phyloP scores from a whole-genome alignment of 495 filamentous ascomycete genomes.

The Aspergillus carlsbadensis region DNA sequence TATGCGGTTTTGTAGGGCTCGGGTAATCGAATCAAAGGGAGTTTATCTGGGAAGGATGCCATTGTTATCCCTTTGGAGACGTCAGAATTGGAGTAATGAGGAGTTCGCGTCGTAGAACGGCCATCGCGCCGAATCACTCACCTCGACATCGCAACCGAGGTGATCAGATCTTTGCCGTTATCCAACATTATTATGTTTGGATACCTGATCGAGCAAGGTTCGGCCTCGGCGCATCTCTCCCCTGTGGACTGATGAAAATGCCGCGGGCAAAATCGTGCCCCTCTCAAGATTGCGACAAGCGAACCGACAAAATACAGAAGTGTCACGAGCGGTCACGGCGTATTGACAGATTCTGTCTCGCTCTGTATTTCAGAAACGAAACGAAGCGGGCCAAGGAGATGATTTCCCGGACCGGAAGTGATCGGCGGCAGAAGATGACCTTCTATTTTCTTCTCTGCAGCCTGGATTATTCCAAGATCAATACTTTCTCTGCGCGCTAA shows the following conservation, averaged over 20 bases:
- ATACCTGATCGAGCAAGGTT: neutral
- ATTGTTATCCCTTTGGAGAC: neutral
- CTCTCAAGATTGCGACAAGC: neutral
- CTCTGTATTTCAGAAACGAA: neutral
- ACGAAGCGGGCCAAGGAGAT: neutral
- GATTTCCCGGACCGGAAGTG: neutral
- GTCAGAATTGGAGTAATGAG: too few species aligned
- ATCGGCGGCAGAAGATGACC: neutral
- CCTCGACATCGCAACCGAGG: neutral
- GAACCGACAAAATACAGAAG: neutral
- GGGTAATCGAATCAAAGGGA: slow-evolving; percentile 23
- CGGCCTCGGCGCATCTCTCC: neutral
- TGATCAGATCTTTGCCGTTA: neutral
- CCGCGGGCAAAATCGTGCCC: neutral
- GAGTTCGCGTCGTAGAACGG: too few species aligned
- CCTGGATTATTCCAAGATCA: neutral
- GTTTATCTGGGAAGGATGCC: slow-evolving; percentile 6
- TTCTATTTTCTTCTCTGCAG: neutral
- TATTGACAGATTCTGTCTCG: neutral
- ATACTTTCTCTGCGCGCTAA: slow-evolving; percentile 6
- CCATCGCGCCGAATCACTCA: too few species aligned
- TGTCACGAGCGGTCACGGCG: neutral
- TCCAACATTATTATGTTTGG: neutral
- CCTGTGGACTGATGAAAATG: neutral
- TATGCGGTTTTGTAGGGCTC: slow-evolving; percentile 27